Conservation (phyloP, 2,329 filamentous ascomycete species). For the Domatiomyces globalis region DNA sequence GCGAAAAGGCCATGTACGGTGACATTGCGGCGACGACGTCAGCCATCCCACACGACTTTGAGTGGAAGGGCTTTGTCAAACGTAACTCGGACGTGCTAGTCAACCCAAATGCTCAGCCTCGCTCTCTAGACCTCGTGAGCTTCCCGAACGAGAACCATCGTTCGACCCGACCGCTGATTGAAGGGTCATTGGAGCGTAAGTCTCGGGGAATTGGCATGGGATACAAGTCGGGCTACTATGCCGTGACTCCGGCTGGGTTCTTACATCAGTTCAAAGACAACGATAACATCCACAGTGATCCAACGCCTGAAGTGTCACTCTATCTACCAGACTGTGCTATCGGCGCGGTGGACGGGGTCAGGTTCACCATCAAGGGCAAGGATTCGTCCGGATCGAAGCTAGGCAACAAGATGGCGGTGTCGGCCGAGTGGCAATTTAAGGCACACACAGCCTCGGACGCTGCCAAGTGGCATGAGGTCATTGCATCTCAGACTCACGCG, state of each 20-base stretch:
- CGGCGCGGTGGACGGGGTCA: constrained; percentile 56
- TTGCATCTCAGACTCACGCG: constrained; percentile 26
- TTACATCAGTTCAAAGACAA: constrained; percentile 94
- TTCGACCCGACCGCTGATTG: constrained; percentile 67
- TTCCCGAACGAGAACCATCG: constrained; percentile 84
- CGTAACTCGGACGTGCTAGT: constrained; percentile 61
- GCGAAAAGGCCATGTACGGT: constrained; percentile 62
- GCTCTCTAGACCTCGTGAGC: constrained; percentile 55
- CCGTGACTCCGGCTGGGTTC: constrained; percentile 74
- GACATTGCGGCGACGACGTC: constrained; percentile 70
- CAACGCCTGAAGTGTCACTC: constrained; percentile 71
- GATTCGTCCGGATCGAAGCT: constrained; percentile 66
- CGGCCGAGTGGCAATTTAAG: constrained; percentile 73
- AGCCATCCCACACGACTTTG: constrained; percentile 67
- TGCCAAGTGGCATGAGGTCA: constrained; percentile 68
- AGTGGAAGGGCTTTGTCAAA: constrained; percentile 74
- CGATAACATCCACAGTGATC: constrained; percentile 58
- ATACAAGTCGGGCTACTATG: constrained; percentile 73
- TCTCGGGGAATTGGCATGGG: constrained; percentile 71
- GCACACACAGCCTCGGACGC: constrained; percentile 69
- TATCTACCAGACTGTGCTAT: constrained; percentile 84
- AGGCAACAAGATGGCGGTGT: constrained; percentile 65
- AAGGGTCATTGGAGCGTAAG: constrained; percentile 81
- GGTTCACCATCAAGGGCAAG: constrained; percentile 93
- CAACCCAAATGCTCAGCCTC: constrained; percentile 59